These are phyloP conservation scores for Spathaspora arborariae DNA, from an alignment of 805 yeast genomes.

Conservation along the genomic window DNA sequence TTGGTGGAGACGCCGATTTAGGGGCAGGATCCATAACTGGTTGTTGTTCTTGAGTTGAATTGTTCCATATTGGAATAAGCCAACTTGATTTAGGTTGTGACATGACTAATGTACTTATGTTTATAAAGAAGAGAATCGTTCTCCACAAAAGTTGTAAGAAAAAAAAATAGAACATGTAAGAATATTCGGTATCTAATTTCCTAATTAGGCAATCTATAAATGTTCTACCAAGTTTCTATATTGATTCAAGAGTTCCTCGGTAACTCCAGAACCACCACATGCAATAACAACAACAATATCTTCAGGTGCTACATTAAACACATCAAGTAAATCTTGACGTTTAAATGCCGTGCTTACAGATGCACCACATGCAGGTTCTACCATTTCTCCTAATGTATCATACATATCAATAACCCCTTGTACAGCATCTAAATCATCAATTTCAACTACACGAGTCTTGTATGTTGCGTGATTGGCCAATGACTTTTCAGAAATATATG, in stretches of 20 bases:
- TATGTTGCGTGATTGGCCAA: slow-evolving; percentile 15
- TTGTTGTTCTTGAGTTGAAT: background rate
- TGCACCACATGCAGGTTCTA: slow-evolving; percentile 36
- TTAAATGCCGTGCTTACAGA: slow-evolving; percentile 15
- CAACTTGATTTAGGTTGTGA: background rate
- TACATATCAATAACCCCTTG: slow-evolving; percentile 18
- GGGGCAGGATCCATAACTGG: background rate
- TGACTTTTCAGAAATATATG: slow-evolving; percentile 20
- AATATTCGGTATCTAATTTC: too few relatives aligned
- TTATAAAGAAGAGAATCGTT: too few relatives aligned
- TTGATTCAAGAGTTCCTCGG: slow-evolving; percentile 4
- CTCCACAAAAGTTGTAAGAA: too few relatives aligned
- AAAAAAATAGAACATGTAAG: background rate
- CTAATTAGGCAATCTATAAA: too few relatives aligned
- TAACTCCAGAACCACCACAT: slow-evolving; percentile 26
- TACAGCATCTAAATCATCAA: slow-evolving; percentile 25
- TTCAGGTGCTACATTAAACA: slow-evolving; percentile 15
- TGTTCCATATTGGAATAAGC: background rate
- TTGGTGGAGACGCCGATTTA: background rate
- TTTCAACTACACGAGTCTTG: slow-evolving; percentile 13
- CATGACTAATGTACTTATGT: background rate
- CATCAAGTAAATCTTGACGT: slow-evolving; percentile 11
- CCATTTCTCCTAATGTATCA: slow-evolving; percentile 18
- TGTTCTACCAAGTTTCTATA: slow-evolving; percentile 6
- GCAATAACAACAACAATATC: slow-evolving; percentile 25